A percentile compares a stretch with the other conserved stretches of the same genome.
phyloP scores from a whole-genome alignment of 1,284 basidiomycete species.

The Pyrrhoderma lamaoense region DNA sequence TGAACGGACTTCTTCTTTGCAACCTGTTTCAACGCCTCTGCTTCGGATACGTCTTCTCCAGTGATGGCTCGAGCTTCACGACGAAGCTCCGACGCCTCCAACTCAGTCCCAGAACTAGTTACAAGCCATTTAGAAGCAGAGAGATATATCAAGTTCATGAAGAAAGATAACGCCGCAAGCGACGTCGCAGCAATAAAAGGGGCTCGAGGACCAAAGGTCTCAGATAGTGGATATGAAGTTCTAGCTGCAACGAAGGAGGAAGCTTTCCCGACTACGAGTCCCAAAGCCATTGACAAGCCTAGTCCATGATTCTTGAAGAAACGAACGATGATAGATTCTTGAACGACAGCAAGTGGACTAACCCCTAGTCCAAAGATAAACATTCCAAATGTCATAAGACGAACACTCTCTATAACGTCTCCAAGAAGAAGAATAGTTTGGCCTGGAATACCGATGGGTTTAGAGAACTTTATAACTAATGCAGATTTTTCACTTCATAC shows the following conservation, averaged over 20 bases:
- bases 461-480: slow-evolving; percentile 13
- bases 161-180: slow-evolving; percentile 57
- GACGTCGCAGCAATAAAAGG: slow-evolving; percentile 68
- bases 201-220: slow-evolving; percentile 57
- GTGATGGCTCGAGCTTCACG: slow-evolving; percentile 40
- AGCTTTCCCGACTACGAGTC: slow-evolving; percentile 70
- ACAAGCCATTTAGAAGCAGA: slow-evolving; percentile 56
- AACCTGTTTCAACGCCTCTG: slow-evolving; percentile 56
- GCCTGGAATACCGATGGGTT: slow-evolving; percentile 31
- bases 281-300: slow-evolving; percentile 70
- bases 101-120: slow-evolving; percentile 48
- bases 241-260: slow-evolving; percentile 70
- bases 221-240: slow-evolving; percentile 68
- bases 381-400: slow-evolving; percentile 61
- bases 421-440: slow-evolving; percentile 57
- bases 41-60: slow-evolving; percentile 44
- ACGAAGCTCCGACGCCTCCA: slow-evolving; percentile 54
- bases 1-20: slow-evolving; percentile 57
- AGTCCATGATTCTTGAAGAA: slow-evolving; percentile 75
- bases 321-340: slow-evolving; percentile 74
- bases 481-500: slow-evolving; percentile 28
- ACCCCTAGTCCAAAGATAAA: slow-evolving; percentile 76
- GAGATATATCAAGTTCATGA: slow-evolving; percentile 63
- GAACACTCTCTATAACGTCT: slow-evolving; percentile 49
- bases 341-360: slow-evolving; percentile 68